A percentile compares a stretch with the other conserved stretches of the same genome.
Conservation (phyloP, 108 stramenopile species). For the Cyclotella sp. region DNA sequence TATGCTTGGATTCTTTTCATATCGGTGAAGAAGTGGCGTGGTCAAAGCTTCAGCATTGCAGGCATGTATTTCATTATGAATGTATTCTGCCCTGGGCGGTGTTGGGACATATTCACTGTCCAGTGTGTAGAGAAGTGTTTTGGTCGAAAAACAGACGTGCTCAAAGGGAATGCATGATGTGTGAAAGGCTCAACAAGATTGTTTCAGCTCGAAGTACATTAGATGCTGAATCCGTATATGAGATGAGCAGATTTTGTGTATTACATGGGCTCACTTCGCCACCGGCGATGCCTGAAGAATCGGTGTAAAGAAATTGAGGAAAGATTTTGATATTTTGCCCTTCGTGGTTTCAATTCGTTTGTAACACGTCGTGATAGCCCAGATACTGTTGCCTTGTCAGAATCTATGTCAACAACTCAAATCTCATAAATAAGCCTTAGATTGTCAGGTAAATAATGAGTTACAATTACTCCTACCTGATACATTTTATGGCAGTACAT, state of each 20-base stretch:
- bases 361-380: too few species aligned
- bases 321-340: not conserved
- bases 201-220: not conserved
- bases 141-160: slow-evolving; percentile 12
- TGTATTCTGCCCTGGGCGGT: slow-evolving; percentile 52
- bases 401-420: too few species aligned
- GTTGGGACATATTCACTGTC: slow-evolving; percentile 25
- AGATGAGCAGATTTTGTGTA: slow-evolving; percentile 24
- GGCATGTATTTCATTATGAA: slow-evolving; percentile 68
- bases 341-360: not conserved
- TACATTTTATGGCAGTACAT: too few species aligned
- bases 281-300: not conserved
- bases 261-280: slow-evolving; percentile 28
- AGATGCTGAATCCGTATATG: not conserved
- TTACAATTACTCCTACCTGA: too few species aligned
- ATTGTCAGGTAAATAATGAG: too few species aligned
- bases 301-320: not conserved
- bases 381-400: too few species aligned
- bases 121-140: slow-evolving; percentile 33
- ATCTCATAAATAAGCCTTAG: too few species aligned
- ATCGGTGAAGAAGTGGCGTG: slow-evolving; percentile 57
- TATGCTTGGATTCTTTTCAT: slow-evolving; percentile 60
- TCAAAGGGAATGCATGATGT: not conserved
- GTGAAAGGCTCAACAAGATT: not conserved
- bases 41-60: slow-evolving; percentile 48